Evolutionary conservation across 2,329 filamentous ascomycete genomes (phyloP).

Genomic region (Arthrobotrys sphaeroides): DNA sequence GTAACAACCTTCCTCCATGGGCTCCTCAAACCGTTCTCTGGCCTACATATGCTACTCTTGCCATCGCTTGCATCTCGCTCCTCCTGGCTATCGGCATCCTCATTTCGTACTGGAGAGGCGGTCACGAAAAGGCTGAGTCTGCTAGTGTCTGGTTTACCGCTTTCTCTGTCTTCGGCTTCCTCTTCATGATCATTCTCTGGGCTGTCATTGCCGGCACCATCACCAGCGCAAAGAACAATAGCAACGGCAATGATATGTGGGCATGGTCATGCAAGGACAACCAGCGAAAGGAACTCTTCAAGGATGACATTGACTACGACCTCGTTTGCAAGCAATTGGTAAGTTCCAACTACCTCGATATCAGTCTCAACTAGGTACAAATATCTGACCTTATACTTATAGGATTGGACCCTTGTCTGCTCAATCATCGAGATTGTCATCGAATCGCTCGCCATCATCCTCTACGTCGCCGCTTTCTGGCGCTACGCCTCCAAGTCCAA

Average conservation of each 20-base stretch:
- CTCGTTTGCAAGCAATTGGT: constrained; percentile 90
- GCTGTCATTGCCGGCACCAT: constrained; percentile 83
- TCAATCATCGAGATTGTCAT: constrained; percentile 96
- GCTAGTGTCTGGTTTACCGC: constrained; percentile 94
- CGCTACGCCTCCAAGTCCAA: constrained; percentile 96
- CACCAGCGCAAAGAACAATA: constrained; percentile 78
- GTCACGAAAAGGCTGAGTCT: constrained; percentile 88
- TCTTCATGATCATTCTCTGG: constrained; percentile 93
- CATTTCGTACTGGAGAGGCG: constrained; percentile 84
- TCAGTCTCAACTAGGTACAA: constrained; percentile 51
- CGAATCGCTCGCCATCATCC: constrained; percentile 86
- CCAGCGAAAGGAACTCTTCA: constrained; percentile 77
- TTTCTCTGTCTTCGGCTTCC: constrained; percentile 92
- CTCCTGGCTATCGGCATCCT: constrained; percentile 81
- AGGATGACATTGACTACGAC: constrained; percentile 83
- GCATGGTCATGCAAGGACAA: constrained; percentile 97
- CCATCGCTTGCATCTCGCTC: constrained; percentile 82
- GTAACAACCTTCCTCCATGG: constrained; percentile 88
- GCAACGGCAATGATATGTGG: constrained; percentile 89
- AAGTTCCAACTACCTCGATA: constrained; percentile 59
- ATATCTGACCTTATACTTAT: constrained; percentile 57
- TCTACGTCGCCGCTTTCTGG: constrained; percentile 96
- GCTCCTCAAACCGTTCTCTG: constrained; percentile 79
- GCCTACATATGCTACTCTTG: constrained; percentile 86
- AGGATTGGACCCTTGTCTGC: constrained; percentile 97